phyloP scores from a whole-genome alignment of 257 asterid species.

The Solanum paucissectum region DNA sequence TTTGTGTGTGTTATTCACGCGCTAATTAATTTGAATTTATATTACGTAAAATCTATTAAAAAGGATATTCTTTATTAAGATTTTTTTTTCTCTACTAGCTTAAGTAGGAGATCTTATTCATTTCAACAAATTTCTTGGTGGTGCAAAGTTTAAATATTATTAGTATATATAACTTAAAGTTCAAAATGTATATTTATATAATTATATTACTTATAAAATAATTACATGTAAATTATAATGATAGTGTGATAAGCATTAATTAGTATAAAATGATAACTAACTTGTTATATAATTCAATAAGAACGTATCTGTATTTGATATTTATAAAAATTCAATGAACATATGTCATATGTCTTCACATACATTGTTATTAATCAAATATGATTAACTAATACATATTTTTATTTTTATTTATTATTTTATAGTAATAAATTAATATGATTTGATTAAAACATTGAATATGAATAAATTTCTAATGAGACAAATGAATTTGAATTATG shows the following conservation, averaged over 20 bases:
- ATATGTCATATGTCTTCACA: not conserved
- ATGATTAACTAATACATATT: not conserved
- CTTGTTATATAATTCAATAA: too few species aligned
- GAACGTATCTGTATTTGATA: not conserved
- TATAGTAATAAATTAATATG: not conserved
- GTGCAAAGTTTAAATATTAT: not conserved
- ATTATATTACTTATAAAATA: too few species aligned
- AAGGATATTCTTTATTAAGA: too few species aligned
- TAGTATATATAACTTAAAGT: not conserved
- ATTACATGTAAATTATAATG: too few species aligned
- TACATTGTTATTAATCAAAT: not conserved
- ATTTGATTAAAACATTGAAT: not conserved
- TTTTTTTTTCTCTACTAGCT: not conserved
- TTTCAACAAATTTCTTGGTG: not conserved
- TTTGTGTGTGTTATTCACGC: too few species aligned
- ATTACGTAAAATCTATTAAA: too few species aligned
- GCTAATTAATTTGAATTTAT: too few species aligned
- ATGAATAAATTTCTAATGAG: not conserved
- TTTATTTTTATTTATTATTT: too few species aligned
- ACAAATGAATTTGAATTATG: not conserved
- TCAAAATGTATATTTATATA: too few species aligned
- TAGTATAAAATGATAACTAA: not conserved
- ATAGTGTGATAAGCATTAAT: not conserved
- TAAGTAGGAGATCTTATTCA: not conserved
- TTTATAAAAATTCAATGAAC: not conserved